Evolutionary conservation across 495 filamentous ascomycete species (phyloP), one percentile per base, ranked within the genome.

Genomic region (Cercophora samala): DNA sequence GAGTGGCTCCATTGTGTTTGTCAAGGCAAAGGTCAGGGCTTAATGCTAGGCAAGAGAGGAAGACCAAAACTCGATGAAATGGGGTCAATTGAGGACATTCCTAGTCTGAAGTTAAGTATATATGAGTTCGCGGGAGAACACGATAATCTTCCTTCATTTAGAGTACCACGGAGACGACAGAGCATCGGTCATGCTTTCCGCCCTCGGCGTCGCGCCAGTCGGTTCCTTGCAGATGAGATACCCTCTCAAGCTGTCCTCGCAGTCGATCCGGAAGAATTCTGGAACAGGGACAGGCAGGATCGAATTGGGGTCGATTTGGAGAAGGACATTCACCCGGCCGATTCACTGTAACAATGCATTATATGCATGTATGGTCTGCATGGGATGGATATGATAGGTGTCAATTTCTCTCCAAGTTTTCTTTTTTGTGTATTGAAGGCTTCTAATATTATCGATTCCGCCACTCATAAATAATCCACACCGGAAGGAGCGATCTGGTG

Each of bases 1-100:
- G 54, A 93, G 86, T 73, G 91, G 90, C 67, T 86, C 84, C 89
- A 91, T 92, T 58, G 69, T 86, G 74, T 64, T 61, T 51, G 32
- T 60, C 58, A 18, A 60, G 11, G 11, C 58, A 26, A 60, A 60
- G 8, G 58, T 21, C 9, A 55, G 29, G 42, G 5, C n/a, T 59
- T 5, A 46, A 46, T 46, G 37, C 1, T 46, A 18, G 37, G 1
- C 37, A 46, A 9, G 37, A 46, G 11, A 46, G 37, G 6, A 23
- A 24, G 11, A n/a, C 18, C 21, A 29, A 29, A 29, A 29, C 8
- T 19, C 21, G 5, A 46, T 19, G 32, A 17, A 56, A 25, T 60
- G 22, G 23, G 24, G 23, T 23, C 8, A 4, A 21, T 60, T 60
- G 58, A 5, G 8, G 21, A 18, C 5, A 5, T 32, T n/a, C 15